Conservation (phyloP, 2,329 filamentous ascomycete genomes). For the Clonostachys sp. region DNA sequence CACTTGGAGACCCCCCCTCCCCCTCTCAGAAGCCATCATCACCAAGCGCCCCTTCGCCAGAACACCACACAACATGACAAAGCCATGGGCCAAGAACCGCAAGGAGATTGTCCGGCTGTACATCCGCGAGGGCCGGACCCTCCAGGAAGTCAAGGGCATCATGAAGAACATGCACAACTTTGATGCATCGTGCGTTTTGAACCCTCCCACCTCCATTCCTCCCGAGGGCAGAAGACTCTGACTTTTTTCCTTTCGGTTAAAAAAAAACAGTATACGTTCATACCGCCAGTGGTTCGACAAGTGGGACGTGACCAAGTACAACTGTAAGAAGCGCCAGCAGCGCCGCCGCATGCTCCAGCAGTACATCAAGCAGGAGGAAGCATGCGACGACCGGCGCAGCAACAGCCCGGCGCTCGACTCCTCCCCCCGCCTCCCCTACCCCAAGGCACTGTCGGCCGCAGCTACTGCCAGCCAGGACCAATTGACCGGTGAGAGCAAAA, state of each 20-base stretch:
- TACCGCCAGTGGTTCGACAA: constrained; percentile 41
- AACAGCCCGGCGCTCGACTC: too few species aligned
- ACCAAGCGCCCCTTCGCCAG: too few species aligned
- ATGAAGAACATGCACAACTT: constrained; percentile 33
- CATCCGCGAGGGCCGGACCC: constrained; percentile 28
- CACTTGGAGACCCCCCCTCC: not conserved
- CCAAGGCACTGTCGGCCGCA: too few species aligned
- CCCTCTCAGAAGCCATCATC: too few species aligned
- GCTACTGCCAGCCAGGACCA: too few species aligned
- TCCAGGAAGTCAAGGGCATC: constrained; percentile 31
- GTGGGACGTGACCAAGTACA: constrained; percentile 44
- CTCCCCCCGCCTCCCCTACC: too few species aligned
- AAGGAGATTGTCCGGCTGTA: constrained; percentile 31
- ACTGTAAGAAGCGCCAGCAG: constrained; percentile 23
- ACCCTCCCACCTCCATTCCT: not conserved
- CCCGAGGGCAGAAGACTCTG: not conserved
- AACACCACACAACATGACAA: constrained; percentile 29
- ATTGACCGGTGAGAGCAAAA: too few species aligned
- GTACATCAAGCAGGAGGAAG: too few species aligned
- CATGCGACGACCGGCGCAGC: not conserved
- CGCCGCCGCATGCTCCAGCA: not conserved
- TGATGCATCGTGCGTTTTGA: constrained; percentile 30
- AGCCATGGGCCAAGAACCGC: constrained; percentile 32
- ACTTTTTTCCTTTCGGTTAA: not conserved
- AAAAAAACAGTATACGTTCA: constrained; percentile 27